These are phyloP conservation scores for Boletellus ananiceps DNA, from an alignment of 768 basidiomycete species.

Conservation along the genomic window DNA sequence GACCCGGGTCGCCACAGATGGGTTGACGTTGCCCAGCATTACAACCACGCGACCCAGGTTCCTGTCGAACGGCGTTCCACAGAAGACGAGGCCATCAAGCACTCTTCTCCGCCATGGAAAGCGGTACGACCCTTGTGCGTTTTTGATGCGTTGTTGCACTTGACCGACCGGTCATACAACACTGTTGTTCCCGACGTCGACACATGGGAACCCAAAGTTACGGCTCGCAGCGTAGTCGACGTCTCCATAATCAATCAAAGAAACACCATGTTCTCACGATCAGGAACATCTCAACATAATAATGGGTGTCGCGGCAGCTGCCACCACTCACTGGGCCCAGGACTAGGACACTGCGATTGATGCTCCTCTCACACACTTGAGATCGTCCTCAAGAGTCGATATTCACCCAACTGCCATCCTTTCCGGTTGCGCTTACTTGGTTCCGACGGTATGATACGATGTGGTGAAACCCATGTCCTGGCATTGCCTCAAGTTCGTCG, in stretches of 20 bases:
- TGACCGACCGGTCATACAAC: conserved; percentile 89
- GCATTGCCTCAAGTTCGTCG: too few relatives aligned
- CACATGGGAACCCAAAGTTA: conserved; percentile 75
- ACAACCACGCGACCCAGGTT: conserved; percentile 89
- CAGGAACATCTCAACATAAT: too few relatives aligned
- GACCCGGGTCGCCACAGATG: conserved; percentile 83
- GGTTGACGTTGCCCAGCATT: conserved; percentile 92
- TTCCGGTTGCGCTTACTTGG: too few relatives aligned
- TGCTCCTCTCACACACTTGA: too few relatives aligned
- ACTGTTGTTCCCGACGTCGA: conserved; percentile 78
- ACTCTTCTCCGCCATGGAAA: conserved; percentile 73
- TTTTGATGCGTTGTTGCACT: conserved; percentile 24
- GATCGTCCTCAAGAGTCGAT: too few relatives aligned
- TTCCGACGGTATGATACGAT: too few relatives aligned
- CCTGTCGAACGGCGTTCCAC: conserved; percentile 93
- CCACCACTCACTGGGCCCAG: too few relatives aligned
- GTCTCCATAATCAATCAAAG: too few relatives aligned
- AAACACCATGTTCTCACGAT: background rate
- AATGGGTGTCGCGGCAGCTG: too few relatives aligned
- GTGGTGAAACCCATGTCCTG: too few relatives aligned
- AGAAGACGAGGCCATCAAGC: conserved; percentile 68
- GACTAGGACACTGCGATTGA: too few relatives aligned
- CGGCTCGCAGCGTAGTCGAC: conserved; percentile 36
- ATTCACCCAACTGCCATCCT: too few relatives aligned
- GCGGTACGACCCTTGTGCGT: conserved; percentile 48